Percentiles rank a stretch among this genome's conserved stretches.
phyloP scores from a whole-genome alignment of 2,329 filamentous ascomycete genomes.

The Pyrenophora graminea region DNA sequence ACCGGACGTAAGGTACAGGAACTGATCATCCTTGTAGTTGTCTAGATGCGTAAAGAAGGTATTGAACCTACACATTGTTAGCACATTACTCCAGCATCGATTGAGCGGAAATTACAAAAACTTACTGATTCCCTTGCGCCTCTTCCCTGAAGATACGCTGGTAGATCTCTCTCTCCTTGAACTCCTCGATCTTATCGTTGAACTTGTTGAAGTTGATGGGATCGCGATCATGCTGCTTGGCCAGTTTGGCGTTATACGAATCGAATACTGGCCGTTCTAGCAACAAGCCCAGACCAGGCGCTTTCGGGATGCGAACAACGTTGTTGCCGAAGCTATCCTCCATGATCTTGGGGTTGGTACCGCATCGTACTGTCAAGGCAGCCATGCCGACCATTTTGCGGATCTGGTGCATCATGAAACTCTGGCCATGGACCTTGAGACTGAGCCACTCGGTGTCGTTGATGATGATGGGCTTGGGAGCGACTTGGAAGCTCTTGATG shows the following conservation, averaged over 20 bases:
- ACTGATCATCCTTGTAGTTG: conserved; percentile 55
- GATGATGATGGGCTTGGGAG: conserved; percentile 71
- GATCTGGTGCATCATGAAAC: conserved; percentile 99
- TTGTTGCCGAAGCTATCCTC: conserved; percentile 70
- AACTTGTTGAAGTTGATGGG: conserved; percentile 79
- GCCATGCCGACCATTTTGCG: conserved; percentile 98
- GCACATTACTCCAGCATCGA: not conserved
- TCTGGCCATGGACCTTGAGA: conserved; percentile 94
- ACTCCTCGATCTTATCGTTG: conserved; percentile 77
- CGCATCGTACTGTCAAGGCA: conserved; percentile 80
- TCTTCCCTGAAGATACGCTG: conserved; percentile 88
- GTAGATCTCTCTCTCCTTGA: conserved; percentile 93
- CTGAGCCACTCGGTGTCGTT: conserved; percentile 94
- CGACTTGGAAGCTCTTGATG: conserved; percentile 87
- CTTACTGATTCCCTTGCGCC: conserved; percentile 83
- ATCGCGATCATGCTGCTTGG: conserved; percentile 65
- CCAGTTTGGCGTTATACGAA: conserved; percentile 77
- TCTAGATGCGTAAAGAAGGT: conserved; percentile 58
- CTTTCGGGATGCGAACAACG: conserved; percentile 89
- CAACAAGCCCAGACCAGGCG: conserved; percentile 82
- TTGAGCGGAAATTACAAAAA: conserved; percentile 25
- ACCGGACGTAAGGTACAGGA: conserved; percentile 56
- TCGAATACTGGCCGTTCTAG: conserved; percentile 92
- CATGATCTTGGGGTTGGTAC: conserved; percentile 73
- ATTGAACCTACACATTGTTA: conserved; percentile 45